Evolutionary conservation across 345 rosid species (phyloP).

Genomic region (Eucalyptus albens): DNA sequence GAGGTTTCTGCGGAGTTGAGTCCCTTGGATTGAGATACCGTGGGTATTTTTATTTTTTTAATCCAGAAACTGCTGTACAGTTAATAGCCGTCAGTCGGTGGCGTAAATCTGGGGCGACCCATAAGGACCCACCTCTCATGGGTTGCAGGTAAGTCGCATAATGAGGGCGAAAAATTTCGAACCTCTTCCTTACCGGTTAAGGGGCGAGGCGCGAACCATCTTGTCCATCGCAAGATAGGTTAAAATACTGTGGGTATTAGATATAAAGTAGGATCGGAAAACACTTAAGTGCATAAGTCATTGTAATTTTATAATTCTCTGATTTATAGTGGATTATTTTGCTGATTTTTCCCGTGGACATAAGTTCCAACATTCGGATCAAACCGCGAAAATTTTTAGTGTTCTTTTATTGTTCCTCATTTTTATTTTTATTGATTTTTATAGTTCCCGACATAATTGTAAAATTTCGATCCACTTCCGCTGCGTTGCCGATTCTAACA

Average conservation of each 20-base stretch:
- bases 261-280: accelerated
- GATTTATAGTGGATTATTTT: no score
- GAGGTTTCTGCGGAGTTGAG: no score
- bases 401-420: accelerated
- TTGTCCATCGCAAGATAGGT: accelerated
- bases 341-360: accelerated
- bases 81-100: accelerated
- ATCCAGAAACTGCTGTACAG: accelerated
- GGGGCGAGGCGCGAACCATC: no score
- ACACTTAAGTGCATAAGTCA: no score
- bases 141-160: accelerated
- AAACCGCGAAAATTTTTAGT: accelerated
- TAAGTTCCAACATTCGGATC: accelerated
- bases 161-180: accelerated
- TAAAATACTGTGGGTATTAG: no score
- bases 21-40: no score
- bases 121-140: no score
- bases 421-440: accelerated
- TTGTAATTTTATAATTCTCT: no score
- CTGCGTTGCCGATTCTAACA: accelerated
- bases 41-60: no score
- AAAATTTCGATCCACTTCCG: no score
- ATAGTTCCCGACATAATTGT: no score
- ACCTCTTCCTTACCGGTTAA: no score
- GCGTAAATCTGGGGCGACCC: accelerated